Conservation (phyloP, 495 filamentous ascomycete genomes). For the Penicillium waksmanii region DNA sequence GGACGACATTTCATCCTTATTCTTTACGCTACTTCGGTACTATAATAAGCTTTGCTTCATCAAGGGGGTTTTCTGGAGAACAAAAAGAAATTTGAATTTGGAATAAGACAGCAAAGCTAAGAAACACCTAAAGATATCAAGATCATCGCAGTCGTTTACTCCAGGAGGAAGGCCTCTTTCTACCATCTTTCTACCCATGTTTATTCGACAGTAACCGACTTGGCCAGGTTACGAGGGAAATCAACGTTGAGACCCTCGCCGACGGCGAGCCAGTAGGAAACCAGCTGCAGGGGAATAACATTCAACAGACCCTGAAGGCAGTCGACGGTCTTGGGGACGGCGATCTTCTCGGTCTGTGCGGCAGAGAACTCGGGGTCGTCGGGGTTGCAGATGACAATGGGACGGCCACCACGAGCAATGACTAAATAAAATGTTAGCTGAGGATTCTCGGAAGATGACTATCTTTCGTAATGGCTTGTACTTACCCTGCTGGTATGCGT, state of each 20-base stretch:
- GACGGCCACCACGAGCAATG: slow-evolving; percentile 88
- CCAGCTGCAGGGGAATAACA: slow-evolving; percentile 95
- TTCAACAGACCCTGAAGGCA: slow-evolving; percentile 94
- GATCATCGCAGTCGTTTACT: slow-evolving; percentile 36
- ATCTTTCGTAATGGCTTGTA: slow-evolving; percentile 9
- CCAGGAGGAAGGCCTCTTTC: slow-evolving; percentile 5
- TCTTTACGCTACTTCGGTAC: too few relatives aligned
- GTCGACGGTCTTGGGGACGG: slow-evolving; percentile 94
- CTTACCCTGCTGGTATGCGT: slow-evolving; percentile 96
- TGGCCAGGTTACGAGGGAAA: slow-evolving; percentile 96
- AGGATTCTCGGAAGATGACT: background rate
- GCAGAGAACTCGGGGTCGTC: slow-evolving; percentile 85
- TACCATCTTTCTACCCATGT: slow-evolving; percentile 14
- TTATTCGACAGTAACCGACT: slow-evolving; percentile 98
- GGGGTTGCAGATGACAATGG: slow-evolving; percentile 97
- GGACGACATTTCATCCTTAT: background rate
- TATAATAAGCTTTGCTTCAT: too few relatives aligned
- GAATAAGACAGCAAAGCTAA: slow-evolving; percentile 18
- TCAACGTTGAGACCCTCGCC: slow-evolving; percentile 95
- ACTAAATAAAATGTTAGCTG: slow-evolving; percentile 52
- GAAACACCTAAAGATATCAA: slow-evolving; percentile 33
- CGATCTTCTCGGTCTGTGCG: slow-evolving; percentile 91
- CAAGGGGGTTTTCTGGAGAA: background rate
- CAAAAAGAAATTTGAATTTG: slow-evolving; percentile 10
- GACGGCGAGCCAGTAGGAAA: slow-evolving; percentile 98